Conservation (phyloP, 805 yeast genomes). For the Saccharomycopsis sp. region DNA sequence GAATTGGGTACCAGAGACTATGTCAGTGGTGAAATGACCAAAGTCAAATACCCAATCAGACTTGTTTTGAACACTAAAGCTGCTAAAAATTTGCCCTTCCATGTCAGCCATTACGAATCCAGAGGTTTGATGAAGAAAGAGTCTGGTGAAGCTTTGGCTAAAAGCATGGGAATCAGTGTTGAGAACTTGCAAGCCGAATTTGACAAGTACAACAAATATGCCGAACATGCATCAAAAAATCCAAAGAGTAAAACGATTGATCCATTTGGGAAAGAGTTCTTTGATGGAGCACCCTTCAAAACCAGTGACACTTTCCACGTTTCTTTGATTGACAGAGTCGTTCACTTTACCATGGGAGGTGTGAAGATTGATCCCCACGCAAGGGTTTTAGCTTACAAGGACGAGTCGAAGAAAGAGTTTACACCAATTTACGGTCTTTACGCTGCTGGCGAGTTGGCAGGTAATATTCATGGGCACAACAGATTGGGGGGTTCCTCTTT, state of each 20-base stretch:
- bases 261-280: slow-evolving; percentile 39
- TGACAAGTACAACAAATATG: slow-evolving; percentile 34
- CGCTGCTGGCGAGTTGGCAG: slow-evolving; percentile 53
- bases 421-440: slow-evolving; percentile 34
- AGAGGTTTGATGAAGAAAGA: slow-evolving; percentile 44
- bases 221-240: slow-evolving; percentile 22
- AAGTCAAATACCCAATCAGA: slow-evolving; percentile 36
- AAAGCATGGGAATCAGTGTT: slow-evolving; percentile 32
- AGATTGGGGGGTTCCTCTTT: slow-evolving; percentile 48
- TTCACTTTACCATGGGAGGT: slow-evolving; percentile 67
- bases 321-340: slow-evolving; percentile 45
- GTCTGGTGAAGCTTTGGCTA: slow-evolving; percentile 36
- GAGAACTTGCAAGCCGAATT: slow-evolving; percentile 29
- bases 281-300: slow-evolving; percentile 39
- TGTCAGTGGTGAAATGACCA: slow-evolving; percentile 49
- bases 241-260: slow-evolving; percentile 29
- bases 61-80: slow-evolving; percentile 41
- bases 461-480: slow-evolving; percentile 51
- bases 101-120: slow-evolving; percentile 47
- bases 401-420: slow-evolving; percentile 24
- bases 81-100: slow-evolving; percentile 38
- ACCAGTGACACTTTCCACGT: slow-evolving; percentile 35
- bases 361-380: slow-evolving; percentile 43
- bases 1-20: slow-evolving; percentile 54
- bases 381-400: slow-evolving; percentile 29